These are phyloP conservation scores for Penicillium goetzii DNA, from an alignment of 495 filamentous ascomycete species.

Conservation along the genomic window DNA sequence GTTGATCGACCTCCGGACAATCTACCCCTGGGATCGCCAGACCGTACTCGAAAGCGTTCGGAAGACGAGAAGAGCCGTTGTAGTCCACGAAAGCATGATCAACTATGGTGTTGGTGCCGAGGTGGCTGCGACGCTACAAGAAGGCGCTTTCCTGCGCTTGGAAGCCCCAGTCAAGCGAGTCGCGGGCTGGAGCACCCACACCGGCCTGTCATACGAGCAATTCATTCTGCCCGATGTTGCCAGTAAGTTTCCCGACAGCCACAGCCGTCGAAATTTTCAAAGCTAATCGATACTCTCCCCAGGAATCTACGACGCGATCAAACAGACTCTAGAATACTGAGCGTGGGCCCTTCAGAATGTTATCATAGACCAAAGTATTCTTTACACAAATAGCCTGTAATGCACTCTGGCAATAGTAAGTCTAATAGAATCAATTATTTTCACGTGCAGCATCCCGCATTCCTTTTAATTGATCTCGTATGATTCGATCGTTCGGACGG, in stretches of 20 bases:
- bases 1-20: slow-evolving; percentile 86
- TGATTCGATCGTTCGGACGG: background rate
- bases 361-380: background rate
- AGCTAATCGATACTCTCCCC: background rate
- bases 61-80: slow-evolving; percentile 87
- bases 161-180: slow-evolving; percentile 93
- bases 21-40: slow-evolving; percentile 94
- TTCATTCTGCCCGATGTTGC: slow-evolving; percentile 91
- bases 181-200: slow-evolving; percentile 90
- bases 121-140: slow-evolving; percentile 89
- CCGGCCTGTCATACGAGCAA: slow-evolving; percentile 78
- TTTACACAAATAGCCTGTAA: slow-evolving; percentile 1
- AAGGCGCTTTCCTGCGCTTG: slow-evolving; percentile 80
- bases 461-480: background rate
- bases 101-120: slow-evolving; percentile 95
- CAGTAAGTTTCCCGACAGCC: slow-evolving; percentile 61
- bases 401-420: background rate
- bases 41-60: slow-evolving; percentile 80
- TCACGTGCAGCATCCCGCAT: background rate
- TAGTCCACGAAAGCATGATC: slow-evolving; percentile 95
- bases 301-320: slow-evolving; percentile 17
- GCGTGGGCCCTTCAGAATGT: background rate
- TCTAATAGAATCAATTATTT: background rate
- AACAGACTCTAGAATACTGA: slow-evolving; percentile 18
- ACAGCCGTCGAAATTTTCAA: background rate